phyloP scores from a whole-genome alignment of 2,329 filamentous ascomycete species.

The Fusarium continuum region DNA sequence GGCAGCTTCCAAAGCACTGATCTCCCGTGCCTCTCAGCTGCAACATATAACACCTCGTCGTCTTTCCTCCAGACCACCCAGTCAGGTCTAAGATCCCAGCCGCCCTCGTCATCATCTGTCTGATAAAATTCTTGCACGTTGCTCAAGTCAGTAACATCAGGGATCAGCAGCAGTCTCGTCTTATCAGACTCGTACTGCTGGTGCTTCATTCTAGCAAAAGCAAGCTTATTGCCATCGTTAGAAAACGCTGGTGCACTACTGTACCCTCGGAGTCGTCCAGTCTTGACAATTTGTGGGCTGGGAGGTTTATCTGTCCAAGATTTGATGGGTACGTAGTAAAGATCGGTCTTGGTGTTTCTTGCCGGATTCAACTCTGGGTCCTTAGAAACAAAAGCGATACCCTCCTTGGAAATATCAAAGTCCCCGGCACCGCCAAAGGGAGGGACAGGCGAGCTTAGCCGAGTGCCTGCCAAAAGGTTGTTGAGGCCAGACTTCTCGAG shows the following conservation, averaged over 20 bases:
- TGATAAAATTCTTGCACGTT: constrained; percentile 70
- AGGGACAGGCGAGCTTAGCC: constrained; percentile 73
- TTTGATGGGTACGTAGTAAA: constrained; percentile 75
- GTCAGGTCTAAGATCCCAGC: constrained; percentile 68
- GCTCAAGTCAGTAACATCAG: constrained; percentile 65
- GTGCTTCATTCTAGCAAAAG: constrained; percentile 81
- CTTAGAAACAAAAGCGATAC: constrained; percentile 78
- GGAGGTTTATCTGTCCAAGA: constrained; percentile 67
- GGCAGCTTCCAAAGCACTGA: constrained; percentile 70
- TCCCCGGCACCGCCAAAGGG: constrained; percentile 84
- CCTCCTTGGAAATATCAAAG: constrained; percentile 75
- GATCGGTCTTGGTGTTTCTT: constrained; percentile 81
- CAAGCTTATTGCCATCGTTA: constrained; percentile 73
- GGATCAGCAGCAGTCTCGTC: constrained; percentile 71
- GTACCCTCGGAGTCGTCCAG: constrained; percentile 70
- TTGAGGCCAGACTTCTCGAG: constrained; percentile 59
- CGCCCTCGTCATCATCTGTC: constrained; percentile 69
- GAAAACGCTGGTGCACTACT: constrained; percentile 76
- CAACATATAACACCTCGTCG: constrained; percentile 73
- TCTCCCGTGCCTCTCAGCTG: constrained; percentile 75
- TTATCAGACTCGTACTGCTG: constrained; percentile 82
- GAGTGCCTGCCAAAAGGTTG: constrained; percentile 70
- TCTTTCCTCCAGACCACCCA: constrained; percentile 65
- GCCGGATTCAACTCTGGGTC: constrained; percentile 76
- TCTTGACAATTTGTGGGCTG: constrained; percentile 60